phyloP scores from a whole-genome alignment of 176 grass and related monocot genomes.

The Coix lacrymajobi region DNA sequence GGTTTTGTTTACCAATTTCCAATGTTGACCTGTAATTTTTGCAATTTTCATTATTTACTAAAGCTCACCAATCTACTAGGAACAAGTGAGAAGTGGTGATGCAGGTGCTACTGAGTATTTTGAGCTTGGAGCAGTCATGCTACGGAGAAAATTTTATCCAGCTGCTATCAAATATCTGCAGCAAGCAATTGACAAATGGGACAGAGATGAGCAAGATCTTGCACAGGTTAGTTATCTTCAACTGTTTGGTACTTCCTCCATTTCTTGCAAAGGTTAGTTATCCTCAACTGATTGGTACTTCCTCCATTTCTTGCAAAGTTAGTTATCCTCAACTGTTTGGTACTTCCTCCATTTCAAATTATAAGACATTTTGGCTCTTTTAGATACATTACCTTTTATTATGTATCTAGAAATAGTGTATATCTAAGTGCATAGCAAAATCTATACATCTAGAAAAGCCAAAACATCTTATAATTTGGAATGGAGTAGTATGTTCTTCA shows the following conservation, averaged over 20 bases:
- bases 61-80: conserved; percentile 31
- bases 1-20: neutral
- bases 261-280: too few relatives aligned
- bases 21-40: neutral
- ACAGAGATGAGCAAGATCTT: conserved; percentile 87
- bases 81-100: conserved; percentile 98
- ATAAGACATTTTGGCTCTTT: too few relatives aligned
- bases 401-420: too few relatives aligned
- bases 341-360: too few relatives aligned
- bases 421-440: too few relatives aligned
- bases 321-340: too few relatives aligned
- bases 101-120: conserved; percentile 85
- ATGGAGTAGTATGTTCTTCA: neutral
- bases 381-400: too few relatives aligned
- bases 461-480: too few relatives aligned
- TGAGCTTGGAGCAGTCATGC: conserved; percentile 98
- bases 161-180: conserved; percentile 89
- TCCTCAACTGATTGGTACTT: too few relatives aligned
- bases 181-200: conserved; percentile 96
- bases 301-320: too few relatives aligned
- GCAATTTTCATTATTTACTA: neutral
- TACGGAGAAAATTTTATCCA: conserved; percentile 93
- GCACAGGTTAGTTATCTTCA: conserved; percentile 62
- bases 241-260: neutral
- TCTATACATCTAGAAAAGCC: too few relatives aligned